Evolutionary conservation across 2,329 filamentous ascomycete genomes (phyloP).

Genomic region (Xylaria sp.): DNA sequence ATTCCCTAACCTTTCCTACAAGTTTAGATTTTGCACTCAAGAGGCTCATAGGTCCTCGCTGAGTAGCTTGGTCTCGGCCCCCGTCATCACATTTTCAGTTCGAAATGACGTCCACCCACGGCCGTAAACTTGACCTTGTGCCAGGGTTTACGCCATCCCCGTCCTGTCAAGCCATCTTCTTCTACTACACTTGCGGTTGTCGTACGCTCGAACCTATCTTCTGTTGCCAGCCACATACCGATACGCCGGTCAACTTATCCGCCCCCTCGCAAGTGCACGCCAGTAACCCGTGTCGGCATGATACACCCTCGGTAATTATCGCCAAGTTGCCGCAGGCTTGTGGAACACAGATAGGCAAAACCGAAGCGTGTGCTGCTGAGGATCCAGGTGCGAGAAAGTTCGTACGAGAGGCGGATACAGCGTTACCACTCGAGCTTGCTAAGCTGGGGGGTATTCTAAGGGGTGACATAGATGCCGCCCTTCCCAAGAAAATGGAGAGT

Average conservation of each 20-base stretch:
- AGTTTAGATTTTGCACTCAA: too few relatives aligned
- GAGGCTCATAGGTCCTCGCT: too few relatives aligned
- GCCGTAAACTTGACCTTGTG: background rate
- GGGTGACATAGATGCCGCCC: background rate
- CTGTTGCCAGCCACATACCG: background rate
- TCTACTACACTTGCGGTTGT: constrained; percentile 35
- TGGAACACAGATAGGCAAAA: background rate
- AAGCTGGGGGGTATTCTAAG: constrained; percentile 13
- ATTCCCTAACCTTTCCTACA: background rate
- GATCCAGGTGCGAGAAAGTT: constrained; percentile 15
- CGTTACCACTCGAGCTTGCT: constrained; percentile 21
- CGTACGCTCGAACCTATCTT: constrained; percentile 13
- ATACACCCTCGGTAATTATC: constrained; percentile 1
- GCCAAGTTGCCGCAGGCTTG: constrained; percentile 16
- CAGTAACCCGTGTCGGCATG: constrained; percentile 22
- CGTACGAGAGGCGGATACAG: constrained; percentile 16
- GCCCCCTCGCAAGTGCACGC: background rate
- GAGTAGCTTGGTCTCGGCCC: background rate
- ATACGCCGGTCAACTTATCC: too few relatives aligned
- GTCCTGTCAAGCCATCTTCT: constrained; percentile 29
- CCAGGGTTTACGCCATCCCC: background rate
- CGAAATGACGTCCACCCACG: too few relatives aligned
- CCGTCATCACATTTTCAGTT: background rate
- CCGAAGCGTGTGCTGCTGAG: background rate
- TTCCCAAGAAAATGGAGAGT: constrained; percentile 9